Evolutionary conservation across 306 rosid species (phyloP).

Genomic region (Cyamopsis tetragonoloba): DNA sequence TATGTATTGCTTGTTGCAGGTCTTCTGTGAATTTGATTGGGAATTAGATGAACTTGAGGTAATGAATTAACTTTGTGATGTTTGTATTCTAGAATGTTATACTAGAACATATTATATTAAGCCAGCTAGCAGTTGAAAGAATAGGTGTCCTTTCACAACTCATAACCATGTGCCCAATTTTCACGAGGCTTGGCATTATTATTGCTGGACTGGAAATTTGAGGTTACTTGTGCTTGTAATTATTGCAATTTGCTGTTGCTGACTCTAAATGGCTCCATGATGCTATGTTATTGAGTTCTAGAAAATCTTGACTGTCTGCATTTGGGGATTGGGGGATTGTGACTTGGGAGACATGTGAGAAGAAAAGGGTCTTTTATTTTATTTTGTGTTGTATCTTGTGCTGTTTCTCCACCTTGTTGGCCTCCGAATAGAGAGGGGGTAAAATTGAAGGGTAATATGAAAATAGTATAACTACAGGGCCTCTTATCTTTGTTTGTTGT

Average conservation of each 20-base stretch:
- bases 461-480: background rate
- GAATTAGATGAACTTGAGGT: slow-evolving; percentile 86
- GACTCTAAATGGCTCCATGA: background rate
- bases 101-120: background rate
- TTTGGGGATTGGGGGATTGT: background rate
- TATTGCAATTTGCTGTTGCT: background rate
- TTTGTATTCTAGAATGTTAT: slow-evolving; percentile 6
- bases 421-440: background rate
- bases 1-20: slow-evolving; percentile 39
- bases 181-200: background rate
- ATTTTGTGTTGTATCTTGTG: background rate
- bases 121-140: background rate
- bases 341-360: background rate
- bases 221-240: background rate
- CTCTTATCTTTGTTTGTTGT: slow-evolving; percentile 5
- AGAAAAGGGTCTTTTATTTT: background rate
- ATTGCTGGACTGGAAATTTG: background rate
- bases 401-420: background rate
- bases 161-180: background rate
- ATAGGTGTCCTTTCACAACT: background rate
- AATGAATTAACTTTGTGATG: slow-evolving; percentile 9
- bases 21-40: slow-evolving; percentile 89
- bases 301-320: background rate
- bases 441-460: background rate
- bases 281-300: background rate